Percentiles rank a stretch among this genome's conserved stretches.
Conservation (phyloP, 176 grass and related monocot genomes). For the Melocanna baccifera region DNA sequence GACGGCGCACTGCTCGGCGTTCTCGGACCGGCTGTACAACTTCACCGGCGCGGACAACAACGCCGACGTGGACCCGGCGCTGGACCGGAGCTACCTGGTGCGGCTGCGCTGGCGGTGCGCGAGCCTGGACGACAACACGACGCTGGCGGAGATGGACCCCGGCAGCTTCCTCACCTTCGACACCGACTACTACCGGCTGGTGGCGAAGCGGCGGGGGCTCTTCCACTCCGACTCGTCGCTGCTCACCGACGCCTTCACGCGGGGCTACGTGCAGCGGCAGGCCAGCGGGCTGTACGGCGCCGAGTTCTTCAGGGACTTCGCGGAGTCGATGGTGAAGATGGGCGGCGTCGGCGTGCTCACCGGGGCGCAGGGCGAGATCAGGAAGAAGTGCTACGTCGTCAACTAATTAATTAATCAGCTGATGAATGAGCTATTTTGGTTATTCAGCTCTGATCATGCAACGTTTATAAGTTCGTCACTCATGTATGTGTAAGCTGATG, state of each 20-base stretch:
- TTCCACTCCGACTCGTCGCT: constrained; percentile 56
- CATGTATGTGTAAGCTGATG: background rate
- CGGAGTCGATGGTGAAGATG: constrained; percentile 52
- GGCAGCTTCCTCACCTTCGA: constrained; percentile 55
- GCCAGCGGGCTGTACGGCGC: constrained; percentile 5
- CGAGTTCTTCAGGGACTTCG: constrained; percentile 55
- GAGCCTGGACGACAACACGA: constrained; percentile 40
- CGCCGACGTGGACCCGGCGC: constrained; percentile 42
- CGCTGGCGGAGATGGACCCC: constrained; percentile 62
- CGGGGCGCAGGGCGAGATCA: constrained; percentile 48
- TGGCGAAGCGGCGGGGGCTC: constrained; percentile 44
- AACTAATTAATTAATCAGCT: constrained; percentile 22
- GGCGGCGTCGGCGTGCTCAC: constrained; percentile 50
- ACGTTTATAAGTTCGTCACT: background rate
- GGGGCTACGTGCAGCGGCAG: constrained; percentile 37
- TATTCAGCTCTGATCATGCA: background rate
- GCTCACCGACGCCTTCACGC: constrained; percentile 31
- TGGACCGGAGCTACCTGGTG: constrained; percentile 40
- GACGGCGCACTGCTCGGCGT: constrained; percentile 42
- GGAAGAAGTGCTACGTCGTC: constrained; percentile 48
- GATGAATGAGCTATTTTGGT: background rate
- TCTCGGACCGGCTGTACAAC: constrained; percentile 53
- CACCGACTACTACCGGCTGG: constrained; percentile 44
- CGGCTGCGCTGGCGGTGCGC: constrained; percentile 34
- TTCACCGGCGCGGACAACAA: constrained; percentile 48